Percentiles rank a stretch among this genome's conserved stretches.
phyloP scores from a whole-genome alignment of 495 filamentous ascomycete species.

The Aspergillus saccharolyticus region DNA sequence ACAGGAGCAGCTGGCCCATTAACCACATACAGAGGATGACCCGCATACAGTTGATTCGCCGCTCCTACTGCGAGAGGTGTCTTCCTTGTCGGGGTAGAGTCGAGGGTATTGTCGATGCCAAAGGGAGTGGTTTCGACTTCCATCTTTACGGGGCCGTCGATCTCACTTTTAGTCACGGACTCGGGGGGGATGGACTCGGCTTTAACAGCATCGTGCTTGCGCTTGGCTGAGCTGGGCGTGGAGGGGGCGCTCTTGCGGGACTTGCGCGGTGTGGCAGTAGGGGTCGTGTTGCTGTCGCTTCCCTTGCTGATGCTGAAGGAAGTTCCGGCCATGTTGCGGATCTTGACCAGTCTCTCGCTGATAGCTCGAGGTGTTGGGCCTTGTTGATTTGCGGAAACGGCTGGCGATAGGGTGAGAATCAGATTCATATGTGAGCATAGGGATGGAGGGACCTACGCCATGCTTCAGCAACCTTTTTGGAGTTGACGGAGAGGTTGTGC shows the following conservation, averaged over 20 bases:
- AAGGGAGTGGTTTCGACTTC: neutral
- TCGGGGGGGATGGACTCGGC: neutral
- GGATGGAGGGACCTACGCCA: slow-evolving; percentile 39
- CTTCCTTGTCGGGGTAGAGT: neutral
- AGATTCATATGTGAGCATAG: neutral
- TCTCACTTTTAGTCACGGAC: neutral
- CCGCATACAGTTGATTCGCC: neutral
- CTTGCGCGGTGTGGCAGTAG: slow-evolving; percentile 12
- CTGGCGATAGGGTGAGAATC: slow-evolving; percentile 12
- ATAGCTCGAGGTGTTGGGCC: slow-evolving; percentile 46
- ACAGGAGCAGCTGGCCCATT: neutral
- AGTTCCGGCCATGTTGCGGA: slow-evolving; percentile 26
- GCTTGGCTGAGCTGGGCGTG: slow-evolving; percentile 9
- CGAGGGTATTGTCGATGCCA: neutral
- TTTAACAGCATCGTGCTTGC: slow-evolving; percentile 6
- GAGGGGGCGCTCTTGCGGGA: slow-evolving; percentile 2
- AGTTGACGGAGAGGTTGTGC: slow-evolving; percentile 36
- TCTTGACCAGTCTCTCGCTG: slow-evolving; percentile 40
- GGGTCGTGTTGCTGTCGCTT: neutral
- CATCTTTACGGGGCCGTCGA: neutral
- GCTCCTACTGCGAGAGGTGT: neutral
- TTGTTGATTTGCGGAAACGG: slow-evolving; percentile 14
- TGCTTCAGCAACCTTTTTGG: slow-evolving; percentile 32
- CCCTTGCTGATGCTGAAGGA: slow-evolving; percentile 19
- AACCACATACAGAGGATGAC: neutral